Conservation (phyloP, 2,329 filamentous ascomycete species). For the Aspergillus floridensis region DNA sequence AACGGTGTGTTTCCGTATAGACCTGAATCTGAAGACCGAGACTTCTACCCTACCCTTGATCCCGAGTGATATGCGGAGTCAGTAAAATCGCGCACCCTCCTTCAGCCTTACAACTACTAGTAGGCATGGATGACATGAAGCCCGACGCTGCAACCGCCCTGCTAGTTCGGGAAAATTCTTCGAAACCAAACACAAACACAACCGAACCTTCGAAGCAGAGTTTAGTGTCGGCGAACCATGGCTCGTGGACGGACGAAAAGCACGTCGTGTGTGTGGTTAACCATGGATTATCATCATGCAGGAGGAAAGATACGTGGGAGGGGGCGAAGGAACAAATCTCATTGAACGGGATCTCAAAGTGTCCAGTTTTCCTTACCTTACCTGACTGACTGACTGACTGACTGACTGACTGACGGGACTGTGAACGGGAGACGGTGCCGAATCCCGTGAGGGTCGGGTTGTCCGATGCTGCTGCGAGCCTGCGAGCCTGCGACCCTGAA, state of each 20-base stretch:
- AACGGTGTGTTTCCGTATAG: too few species aligned
- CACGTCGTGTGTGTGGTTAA: background rate
- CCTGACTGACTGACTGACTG: too few species aligned
- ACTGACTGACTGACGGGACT: background rate
- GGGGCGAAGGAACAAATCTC: background rate
- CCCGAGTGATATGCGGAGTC: background rate
- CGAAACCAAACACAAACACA: background rate
- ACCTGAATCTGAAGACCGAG: too few species aligned
- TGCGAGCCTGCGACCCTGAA: background rate
- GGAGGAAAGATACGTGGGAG: background rate
- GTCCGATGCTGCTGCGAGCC: conserved; percentile 11
- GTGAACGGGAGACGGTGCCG: conserved; percentile 18
- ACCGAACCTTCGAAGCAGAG: background rate
- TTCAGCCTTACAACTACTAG: background rate
- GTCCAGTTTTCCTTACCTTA: too few species aligned
- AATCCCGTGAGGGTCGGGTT: conserved; percentile 23
- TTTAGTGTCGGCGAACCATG: background rate
- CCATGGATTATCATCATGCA: background rate
- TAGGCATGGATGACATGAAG: background rate
- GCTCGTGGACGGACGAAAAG: background rate
- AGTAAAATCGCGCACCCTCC: background rate
- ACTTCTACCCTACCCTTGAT: background rate
- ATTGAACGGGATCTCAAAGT: background rate
- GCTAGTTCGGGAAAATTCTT: conserved; percentile 2
- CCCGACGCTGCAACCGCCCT: background rate